phyloP scores from a whole-genome alignment of 202 grass and related monocot genomes.

The Musa balbisiana region DNA sequence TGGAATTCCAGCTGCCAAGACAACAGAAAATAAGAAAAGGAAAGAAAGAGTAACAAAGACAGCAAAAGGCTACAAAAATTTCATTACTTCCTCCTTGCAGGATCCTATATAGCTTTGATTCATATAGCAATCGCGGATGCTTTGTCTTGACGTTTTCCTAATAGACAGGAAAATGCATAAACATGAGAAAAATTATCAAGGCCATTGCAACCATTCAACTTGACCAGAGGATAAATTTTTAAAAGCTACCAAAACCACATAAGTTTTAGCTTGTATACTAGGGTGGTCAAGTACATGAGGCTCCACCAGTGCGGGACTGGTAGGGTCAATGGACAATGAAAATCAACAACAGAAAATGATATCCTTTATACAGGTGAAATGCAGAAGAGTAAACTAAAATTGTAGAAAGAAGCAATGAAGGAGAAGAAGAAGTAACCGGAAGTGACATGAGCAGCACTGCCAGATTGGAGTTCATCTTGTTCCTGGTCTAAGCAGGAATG shows the following conservation, averaged over 20 bases:
- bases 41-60: constrained; percentile 5
- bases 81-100: constrained; percentile 90
- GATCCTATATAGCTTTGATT: constrained; percentile 94
- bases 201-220: constrained; percentile 2
- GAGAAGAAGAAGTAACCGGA: not conserved
- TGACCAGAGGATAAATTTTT: constrained; percentile 1
- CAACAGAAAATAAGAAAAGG: constrained; percentile 18
- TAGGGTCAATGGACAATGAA: not conserved
- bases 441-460: not conserved
- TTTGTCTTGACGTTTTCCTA: constrained; percentile 99
- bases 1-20: constrained; percentile 72
- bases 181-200: not conserved
- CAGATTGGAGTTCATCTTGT: too few species aligned
- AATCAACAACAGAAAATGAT: not conserved
- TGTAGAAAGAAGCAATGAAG: not conserved
- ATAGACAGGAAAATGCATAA: constrained; percentile 16
- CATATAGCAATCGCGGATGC: constrained; percentile 91
- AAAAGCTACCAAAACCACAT: not conserved
- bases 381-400: too few species aligned
- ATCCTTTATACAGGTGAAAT: too few species aligned
- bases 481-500: too few species aligned
- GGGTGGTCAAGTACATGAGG: not conserved
- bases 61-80: not conserved
- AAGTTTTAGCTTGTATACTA: not conserved
- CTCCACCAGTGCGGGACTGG: not conserved